Conservation (phyloP, 163 green algal genomes). For the Chlamydomonas reinhardtii region DNA sequence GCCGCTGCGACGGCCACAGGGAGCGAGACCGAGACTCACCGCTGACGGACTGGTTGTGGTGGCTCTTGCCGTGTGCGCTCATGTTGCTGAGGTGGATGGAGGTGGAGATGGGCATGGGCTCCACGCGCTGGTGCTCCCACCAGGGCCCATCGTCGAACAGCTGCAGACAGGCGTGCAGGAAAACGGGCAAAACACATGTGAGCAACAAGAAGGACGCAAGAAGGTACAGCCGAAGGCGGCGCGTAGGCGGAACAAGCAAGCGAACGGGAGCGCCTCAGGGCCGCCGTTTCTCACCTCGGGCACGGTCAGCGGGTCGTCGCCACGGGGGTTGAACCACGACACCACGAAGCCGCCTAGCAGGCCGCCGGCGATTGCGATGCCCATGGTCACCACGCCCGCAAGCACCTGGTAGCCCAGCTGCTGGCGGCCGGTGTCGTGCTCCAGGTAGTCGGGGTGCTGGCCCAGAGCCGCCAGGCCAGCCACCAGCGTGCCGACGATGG, state of each 20-base stretch:
- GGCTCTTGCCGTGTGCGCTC: not conserved
- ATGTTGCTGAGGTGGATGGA: not conserved
- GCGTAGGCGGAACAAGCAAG: no score
- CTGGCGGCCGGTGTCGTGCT: not conserved
- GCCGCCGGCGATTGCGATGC: slow-evolving; percentile 20
- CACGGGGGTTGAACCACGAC: not conserved
- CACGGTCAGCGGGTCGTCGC: not conserved
- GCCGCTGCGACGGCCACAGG: no score
- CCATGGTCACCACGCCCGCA: slow-evolving; percentile 39
- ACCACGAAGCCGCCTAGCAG: slow-evolving; percentile 30
- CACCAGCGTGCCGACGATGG: slow-evolving; percentile 54
- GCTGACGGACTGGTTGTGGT: not conserved
- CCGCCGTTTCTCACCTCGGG: not conserved
- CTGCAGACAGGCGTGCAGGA: not conserved
- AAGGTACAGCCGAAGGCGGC: no score
- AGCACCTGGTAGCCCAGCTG: slow-evolving; percentile 50
- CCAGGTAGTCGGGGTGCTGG: slow-evolving; percentile 48
- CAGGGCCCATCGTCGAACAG: slow-evolving; percentile 47
- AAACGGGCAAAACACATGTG: no score
- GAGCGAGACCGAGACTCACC: not conserved
- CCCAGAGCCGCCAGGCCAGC: slow-evolving; percentile 55
- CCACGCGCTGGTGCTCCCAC: slow-evolving; percentile 2
- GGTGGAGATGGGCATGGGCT: not conserved
- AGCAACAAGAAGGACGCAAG: no score
- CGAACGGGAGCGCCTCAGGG: no score